phyloP scores from a whole-genome alignment of 345 rosid genomes.

The Salix suchowensis region DNA sequence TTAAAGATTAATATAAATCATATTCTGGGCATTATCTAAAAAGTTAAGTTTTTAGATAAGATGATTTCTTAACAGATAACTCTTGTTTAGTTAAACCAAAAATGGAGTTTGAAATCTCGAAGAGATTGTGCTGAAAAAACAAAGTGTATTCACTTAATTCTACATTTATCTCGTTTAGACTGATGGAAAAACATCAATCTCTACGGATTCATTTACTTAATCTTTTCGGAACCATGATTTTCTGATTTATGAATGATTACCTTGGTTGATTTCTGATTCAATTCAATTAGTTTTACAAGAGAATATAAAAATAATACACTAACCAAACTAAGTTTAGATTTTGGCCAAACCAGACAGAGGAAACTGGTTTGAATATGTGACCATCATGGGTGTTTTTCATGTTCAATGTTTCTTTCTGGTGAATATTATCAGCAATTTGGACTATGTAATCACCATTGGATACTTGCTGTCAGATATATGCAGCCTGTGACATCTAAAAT shows the following conservation, averaged over 20 bases:
- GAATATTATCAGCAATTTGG: neutral
- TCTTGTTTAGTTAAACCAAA: neutral
- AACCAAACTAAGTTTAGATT: too few species aligned
- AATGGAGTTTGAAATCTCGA: neutral
- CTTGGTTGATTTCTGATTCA: neutral
- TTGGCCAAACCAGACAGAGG: too few species aligned
- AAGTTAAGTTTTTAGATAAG: too few species aligned
- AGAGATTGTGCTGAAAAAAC: neutral
- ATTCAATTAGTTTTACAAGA: too few species aligned
- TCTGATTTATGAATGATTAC: neutral
- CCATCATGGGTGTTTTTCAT: too few species aligned
- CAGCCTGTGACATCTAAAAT: slow-evolving; percentile 60
- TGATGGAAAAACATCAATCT: neutral
- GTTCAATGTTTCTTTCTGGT: neutral
- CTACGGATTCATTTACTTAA: neutral
- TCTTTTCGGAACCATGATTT: neutral
- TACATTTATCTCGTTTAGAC: neutral
- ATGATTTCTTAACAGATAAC: too few species aligned
- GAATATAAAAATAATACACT: too few species aligned
- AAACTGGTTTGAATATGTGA: too few species aligned
- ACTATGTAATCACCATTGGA: neutral
- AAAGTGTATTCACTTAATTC: neutral
- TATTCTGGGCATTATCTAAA: too few species aligned
- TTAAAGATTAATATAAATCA: too few species aligned
- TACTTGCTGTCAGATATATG: slow-evolving; percentile 61